Evolutionary conservation across 352 stramenopile genomes (phyloP), one percentile per base, ranked within the genome.

Genomic region (Phytophthora hibernalis): DNA sequence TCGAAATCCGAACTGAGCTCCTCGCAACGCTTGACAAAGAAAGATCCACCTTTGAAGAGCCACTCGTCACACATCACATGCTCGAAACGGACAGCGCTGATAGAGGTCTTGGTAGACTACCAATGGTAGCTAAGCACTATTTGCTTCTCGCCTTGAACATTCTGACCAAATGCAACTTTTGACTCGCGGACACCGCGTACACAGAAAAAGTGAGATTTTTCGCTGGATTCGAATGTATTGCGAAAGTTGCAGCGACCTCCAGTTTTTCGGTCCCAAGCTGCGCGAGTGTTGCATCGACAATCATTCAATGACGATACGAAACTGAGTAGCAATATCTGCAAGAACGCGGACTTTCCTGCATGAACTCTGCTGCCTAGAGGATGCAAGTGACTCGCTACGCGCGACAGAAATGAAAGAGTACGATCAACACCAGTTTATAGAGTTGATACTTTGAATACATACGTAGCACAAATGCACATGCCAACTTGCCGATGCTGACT

Each of bases 21-120:
- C 15, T 50, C 24, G 55, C 55, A 47, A 56, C 56, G 58, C 26
- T 67, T 57, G 67, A 59, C 35, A 49, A 65, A 61, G 63, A 49
- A 65, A 61, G 63, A 71, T 71, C 51, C 60, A 21, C 18, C 16
- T n/a, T 48, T 68, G 60, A 62, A 68, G 60, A 68, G 60, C 30
- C 60, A 54, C 60, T 37, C 2, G 10, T 50, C 57, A 58, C 49
- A 65, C 24, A 37, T 60, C 48, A 45, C 48, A 61, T 26, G 15
- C 26, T 44, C 26, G 49, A 52, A 66, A 59, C 57, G 45, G 56
- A 57, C 37, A 0, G 38, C 7, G 28, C n/a, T n/a, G n/a, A n/a
- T n/a, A n/a, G n/a, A n/a, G n/a, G n/a, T n/a, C n/a, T n/a, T n/a
- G n/a, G n/a, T n/a, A n/a, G n/a, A n/a, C n/a, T n/a, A n/a, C n/a